These are phyloP conservation scores for Punica granatum DNA, from an alignment of 345 rosid genomes.

Conservation along the genomic window DNA sequence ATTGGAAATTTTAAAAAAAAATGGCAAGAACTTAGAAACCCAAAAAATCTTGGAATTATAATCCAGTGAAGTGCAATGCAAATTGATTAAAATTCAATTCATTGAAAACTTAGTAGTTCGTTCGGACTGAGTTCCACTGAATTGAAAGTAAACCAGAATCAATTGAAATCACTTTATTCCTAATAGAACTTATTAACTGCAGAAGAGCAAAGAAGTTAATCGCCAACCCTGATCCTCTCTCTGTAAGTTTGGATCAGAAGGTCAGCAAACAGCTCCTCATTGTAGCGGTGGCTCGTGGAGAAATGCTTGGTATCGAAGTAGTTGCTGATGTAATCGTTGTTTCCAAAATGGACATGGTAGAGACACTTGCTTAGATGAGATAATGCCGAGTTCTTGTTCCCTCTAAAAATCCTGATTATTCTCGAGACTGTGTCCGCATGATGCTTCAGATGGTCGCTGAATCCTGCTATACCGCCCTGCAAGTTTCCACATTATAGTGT, in stretches of 20 bases:
- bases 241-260: constrained; percentile 8
- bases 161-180: no score
- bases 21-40: no score
- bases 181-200: no score
- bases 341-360: constrained; percentile 19
- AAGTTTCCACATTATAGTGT: not conserved
- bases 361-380: constrained; percentile 22
- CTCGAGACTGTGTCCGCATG: constrained; percentile 12
- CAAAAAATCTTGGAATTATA: no score
- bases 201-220: no score
- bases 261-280: constrained; percentile 10
- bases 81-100: no score
- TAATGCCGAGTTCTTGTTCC: not conserved
- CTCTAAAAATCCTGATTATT: not conserved
- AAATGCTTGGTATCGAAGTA: constrained; percentile 16
- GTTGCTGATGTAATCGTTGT: constrained; percentile 31
- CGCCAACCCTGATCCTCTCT: no score
- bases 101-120: no score
- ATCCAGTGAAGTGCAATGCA: no score
- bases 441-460: constrained; percentile 26
- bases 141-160: no score
- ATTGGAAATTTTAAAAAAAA: no score
- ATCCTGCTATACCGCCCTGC: constrained; percentile 39
- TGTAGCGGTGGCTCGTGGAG: constrained; percentile 7
- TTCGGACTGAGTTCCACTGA: no score